Evolutionary conservation across 345 rosid genomes (phyloP).

Genomic region (Gossypium mustelinum): DNA sequence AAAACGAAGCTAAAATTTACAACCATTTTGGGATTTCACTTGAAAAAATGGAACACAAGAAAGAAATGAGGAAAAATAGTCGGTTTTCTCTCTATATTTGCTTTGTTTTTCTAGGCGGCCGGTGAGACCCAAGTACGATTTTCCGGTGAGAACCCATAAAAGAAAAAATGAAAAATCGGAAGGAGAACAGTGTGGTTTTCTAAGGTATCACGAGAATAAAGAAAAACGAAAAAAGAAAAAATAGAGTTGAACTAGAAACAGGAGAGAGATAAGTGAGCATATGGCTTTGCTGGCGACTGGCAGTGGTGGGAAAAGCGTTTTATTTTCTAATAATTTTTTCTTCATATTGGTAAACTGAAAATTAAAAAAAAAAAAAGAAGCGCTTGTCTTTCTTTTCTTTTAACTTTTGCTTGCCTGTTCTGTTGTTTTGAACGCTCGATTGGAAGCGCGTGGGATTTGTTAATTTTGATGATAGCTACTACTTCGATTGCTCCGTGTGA

Average conservation of each 20-base stretch:
- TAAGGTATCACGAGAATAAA: constrained; percentile 19
- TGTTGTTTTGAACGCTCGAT: not conserved
- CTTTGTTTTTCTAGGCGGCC: constrained; percentile 8
- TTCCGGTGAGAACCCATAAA: constrained; percentile 42
- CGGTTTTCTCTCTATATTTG: constrained; percentile 14
- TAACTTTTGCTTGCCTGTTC: not conserved
- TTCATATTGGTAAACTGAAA: not conserved
- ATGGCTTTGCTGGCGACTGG: constrained; percentile 22
- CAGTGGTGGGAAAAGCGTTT: constrained; percentile 18
- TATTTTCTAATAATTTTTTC: not conserved
- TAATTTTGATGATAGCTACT: not conserved
- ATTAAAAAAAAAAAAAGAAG: not conserved
- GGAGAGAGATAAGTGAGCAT: not conserved
- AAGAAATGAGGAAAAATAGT: not conserved
- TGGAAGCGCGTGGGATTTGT: not conserved
- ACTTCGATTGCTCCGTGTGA: constrained; percentile 6
- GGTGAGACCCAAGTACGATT: constrained; percentile 19
- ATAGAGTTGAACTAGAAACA: constrained; percentile 19
- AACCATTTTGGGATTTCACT: constrained; percentile 33
- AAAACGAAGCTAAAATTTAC: constrained; percentile 14
- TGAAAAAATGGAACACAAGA: not conserved
- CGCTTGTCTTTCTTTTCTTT: not conserved
- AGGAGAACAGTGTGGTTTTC: not conserved
- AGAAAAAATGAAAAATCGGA: not conserved
- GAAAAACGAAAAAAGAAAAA: constrained; percentile 13